phyloP scores from a whole-genome alignment of 108 stramenopile genomes.

The Nitzschia sp. region DNA sequence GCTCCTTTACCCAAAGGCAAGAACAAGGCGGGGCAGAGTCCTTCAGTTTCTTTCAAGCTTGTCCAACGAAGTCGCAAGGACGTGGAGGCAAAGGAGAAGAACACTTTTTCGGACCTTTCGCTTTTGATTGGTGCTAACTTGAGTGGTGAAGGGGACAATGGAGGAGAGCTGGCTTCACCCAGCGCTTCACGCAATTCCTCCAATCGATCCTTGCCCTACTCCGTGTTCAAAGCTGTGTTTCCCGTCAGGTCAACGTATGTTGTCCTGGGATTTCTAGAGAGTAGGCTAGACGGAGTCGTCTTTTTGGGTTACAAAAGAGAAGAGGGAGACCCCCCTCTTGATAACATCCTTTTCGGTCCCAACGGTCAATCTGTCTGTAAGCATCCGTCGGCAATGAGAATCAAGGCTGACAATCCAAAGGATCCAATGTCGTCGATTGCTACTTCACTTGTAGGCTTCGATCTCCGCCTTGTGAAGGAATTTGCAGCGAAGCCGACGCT shows the following conservation, averaged over 20 bases:
- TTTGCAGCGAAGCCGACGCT: constrained; percentile 60
- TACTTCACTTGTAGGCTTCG: constrained; percentile 72
- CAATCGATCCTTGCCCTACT: constrained; percentile 48
- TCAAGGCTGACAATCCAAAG: constrained; percentile 48
- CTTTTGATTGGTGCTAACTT: constrained; percentile 64
- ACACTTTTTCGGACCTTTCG: constrained; percentile 54
- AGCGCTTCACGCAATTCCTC: constrained; percentile 28
- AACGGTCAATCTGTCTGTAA: constrained; percentile 58
- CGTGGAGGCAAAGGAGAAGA: constrained; percentile 45
- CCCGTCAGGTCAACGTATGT: constrained; percentile 75
- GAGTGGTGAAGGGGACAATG: constrained; percentile 45
- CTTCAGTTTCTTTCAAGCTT: constrained; percentile 57
- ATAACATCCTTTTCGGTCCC: constrained; percentile 73
- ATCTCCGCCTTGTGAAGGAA: constrained; percentile 76
- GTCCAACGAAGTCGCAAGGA: constrained; percentile 57
- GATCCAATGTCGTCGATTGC: constrained; percentile 35
- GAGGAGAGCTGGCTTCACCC: constrained; percentile 26
- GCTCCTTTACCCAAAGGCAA: constrained; percentile 39
- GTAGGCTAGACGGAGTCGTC: constrained; percentile 70
- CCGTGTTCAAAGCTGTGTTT: constrained; percentile 67
- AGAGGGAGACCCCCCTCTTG: constrained; percentile 71
- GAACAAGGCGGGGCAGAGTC: constrained; percentile 13
- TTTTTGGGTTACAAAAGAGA: constrained; percentile 73
- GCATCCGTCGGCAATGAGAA: constrained; percentile 71
- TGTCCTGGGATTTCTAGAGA: constrained; percentile 79